Evolutionary conservation across 768 basidiomycete genomes (phyloP).

Genomic region (Hygrophorus pudorinus): DNA sequence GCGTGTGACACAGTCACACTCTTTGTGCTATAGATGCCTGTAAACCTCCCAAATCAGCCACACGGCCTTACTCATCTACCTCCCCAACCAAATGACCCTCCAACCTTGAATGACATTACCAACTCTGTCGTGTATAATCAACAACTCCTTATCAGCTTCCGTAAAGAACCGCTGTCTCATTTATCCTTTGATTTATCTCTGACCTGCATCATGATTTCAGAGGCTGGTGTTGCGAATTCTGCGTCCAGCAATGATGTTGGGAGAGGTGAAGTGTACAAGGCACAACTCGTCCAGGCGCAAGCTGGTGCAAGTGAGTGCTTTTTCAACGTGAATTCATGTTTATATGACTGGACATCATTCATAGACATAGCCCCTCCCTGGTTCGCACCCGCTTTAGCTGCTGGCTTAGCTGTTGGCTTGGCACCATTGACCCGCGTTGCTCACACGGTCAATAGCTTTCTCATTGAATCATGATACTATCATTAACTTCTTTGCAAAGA

Average conservation of each 20-base stretch:
- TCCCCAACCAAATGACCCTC: neutral
- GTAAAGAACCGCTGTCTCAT: neutral
- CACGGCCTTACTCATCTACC: no score
- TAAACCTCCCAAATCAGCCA: no score
- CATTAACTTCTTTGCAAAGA: neutral
- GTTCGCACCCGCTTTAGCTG: slow-evolving; percentile 1
- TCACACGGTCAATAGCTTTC: neutral
- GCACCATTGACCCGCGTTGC: neutral
- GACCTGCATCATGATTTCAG: slow-evolving; percentile 1
- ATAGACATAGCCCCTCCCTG: neutral
- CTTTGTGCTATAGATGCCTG: no score
- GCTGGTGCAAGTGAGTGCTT: neutral
- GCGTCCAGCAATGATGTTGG: neutral
- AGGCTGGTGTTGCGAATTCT: neutral
- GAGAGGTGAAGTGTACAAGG: slow-evolving; percentile 1
- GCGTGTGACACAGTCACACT: no score
- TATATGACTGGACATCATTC: neutral
- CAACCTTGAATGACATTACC: slow-evolving; percentile 1
- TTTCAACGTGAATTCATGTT: neutral
- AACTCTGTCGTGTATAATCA: neutral
- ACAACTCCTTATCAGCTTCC: neutral
- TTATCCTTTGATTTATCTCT: neutral
- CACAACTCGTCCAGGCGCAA: slow-evolving; percentile 1
- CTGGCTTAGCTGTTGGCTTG: neutral
- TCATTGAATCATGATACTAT: neutral